Evolutionary conservation across 805 yeast genomes (phyloP).

Genomic region (Kuraishia floccosa): DNA sequence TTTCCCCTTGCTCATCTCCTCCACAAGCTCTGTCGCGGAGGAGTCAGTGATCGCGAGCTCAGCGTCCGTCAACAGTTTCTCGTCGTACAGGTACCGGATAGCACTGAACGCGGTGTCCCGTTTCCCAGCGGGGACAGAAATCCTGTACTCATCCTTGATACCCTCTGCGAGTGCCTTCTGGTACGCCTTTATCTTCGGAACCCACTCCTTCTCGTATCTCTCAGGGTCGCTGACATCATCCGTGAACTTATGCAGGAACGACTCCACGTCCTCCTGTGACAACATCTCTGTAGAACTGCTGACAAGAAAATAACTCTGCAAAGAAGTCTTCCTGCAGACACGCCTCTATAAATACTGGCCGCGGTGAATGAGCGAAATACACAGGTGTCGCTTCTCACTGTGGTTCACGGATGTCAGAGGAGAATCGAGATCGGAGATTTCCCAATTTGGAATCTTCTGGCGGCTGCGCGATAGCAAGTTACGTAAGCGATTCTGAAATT

Average conservation of each 20-base stretch:
- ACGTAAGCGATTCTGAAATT: too few species aligned
- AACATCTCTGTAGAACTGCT: background rate
- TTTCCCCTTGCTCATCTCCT: slow-evolving; percentile 24
- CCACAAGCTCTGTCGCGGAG: slow-evolving; percentile 19
- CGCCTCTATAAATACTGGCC: background rate
- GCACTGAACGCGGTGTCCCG: slow-evolving; percentile 24
- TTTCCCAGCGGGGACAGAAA: slow-evolving; percentile 22
- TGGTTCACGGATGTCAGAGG: too few species aligned
- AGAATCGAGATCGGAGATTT: too few species aligned
- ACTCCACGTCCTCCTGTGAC: slow-evolving; percentile 13
- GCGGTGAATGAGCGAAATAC: background rate
- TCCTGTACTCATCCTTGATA: slow-evolving; percentile 14
- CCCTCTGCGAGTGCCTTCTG: slow-evolving; percentile 15
- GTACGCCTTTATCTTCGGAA: slow-evolving; percentile 35
- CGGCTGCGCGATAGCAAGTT: too few species aligned
- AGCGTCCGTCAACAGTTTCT: slow-evolving; percentile 16
- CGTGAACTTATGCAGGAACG: slow-evolving; percentile 17
- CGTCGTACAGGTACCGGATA: slow-evolving; percentile 19
- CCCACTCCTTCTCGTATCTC: slow-evolving; percentile 26
- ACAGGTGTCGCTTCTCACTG: too few species aligned
- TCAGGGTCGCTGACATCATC: slow-evolving; percentile 23
- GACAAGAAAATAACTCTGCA: background rate
- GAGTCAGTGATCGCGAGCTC: slow-evolving; percentile 35
- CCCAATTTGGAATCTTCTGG: too few species aligned
- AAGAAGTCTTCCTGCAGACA: background rate